Evolutionary conservation across 1,139 yeast species (phyloP).

Genomic region (Kurtzmaniella natalensis): DNA sequence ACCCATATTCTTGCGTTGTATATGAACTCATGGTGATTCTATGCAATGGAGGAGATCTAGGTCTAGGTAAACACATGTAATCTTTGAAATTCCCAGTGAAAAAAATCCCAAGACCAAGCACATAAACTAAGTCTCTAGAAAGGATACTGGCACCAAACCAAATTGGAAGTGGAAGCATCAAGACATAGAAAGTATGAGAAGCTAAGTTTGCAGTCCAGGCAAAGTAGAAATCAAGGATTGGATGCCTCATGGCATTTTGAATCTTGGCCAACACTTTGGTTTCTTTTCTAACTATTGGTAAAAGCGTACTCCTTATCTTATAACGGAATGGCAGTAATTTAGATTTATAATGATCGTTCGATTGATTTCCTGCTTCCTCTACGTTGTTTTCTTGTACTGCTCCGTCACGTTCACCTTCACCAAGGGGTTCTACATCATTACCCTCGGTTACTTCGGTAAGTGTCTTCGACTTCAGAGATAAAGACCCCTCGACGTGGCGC

Average conservation of each 20-base stretch:
- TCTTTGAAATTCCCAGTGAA: slow-evolving; percentile 78
- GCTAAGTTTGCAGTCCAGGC: slow-evolving; percentile 90
- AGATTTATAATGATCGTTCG: slow-evolving; percentile 59
- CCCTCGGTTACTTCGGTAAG: no score
- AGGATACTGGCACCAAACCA: slow-evolving; percentile 72
- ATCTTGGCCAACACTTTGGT: slow-evolving; percentile 55
- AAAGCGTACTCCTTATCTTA: slow-evolving; percentile 47
- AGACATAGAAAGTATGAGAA: slow-evolving; percentile 87
- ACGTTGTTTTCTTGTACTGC: no score
- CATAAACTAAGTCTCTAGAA: slow-evolving; percentile 68
- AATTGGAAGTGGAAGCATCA: slow-evolving; percentile 78
- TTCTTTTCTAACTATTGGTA: slow-evolving; percentile 64
- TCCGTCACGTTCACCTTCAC: no score
- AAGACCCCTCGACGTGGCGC: no score
- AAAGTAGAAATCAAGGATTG: slow-evolving; percentile 67
- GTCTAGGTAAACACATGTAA: slow-evolving; percentile 84
- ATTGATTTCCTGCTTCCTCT: slow-evolving; percentile 71
- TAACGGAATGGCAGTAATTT: slow-evolving; percentile 59
- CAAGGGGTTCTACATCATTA: no score
- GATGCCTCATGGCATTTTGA: slow-evolving; percentile 50
- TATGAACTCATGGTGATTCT: slow-evolving; percentile 85
- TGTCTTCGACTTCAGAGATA: no score
- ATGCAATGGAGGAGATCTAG: slow-evolving; percentile 86
- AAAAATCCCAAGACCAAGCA: slow-evolving; percentile 82
- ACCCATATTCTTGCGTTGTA: slow-evolving; percentile 91